phyloP scores from a whole-genome alignment of 1,284 basidiomycete species.

The Microbotryomycetes sp. region DNA sequence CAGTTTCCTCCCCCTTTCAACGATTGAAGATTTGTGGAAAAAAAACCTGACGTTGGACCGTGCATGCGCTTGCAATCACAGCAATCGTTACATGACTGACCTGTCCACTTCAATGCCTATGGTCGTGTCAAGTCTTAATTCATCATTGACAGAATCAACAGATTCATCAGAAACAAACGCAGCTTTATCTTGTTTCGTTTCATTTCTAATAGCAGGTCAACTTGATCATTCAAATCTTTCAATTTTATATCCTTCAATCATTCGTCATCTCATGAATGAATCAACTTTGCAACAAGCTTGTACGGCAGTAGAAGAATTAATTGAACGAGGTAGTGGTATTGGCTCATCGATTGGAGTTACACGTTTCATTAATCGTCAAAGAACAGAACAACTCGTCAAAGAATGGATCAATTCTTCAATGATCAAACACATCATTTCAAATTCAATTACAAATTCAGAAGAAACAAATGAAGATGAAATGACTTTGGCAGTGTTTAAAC shows the following conservation, averaged over 20 bases:
- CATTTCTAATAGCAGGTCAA: slow-evolving; percentile 30
- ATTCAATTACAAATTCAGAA: no score
- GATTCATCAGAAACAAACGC: slow-evolving; percentile 15
- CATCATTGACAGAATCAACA: slow-evolving; percentile 18
- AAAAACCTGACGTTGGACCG: no score
- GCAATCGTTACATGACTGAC: slow-evolving; percentile 27
- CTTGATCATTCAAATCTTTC: slow-evolving; percentile 23
- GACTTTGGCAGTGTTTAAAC: slow-evolving; percentile 25
- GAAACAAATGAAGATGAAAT: slow-evolving; percentile 25
- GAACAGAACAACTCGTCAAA: slow-evolving; percentile 21
- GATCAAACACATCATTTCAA: slow-evolving; percentile 1
- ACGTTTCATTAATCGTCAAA: slow-evolving; percentile 31
- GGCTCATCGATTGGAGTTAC: slow-evolving; percentile 18
- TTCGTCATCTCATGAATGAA: slow-evolving; percentile 22
- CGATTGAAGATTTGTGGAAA: no score
- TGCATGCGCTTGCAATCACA: no score
- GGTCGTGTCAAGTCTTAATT: slow-evolving; percentile 27
- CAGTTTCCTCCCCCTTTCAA: background rate
- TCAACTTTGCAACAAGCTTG: slow-evolving; percentile 22
- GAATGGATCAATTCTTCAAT: slow-evolving; percentile 20
- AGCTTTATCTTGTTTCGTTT: slow-evolving; percentile 23
- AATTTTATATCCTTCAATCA: slow-evolving; percentile 34
- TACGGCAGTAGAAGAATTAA: slow-evolving; percentile 34
- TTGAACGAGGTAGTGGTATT: slow-evolving; percentile 27
- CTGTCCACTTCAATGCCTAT: slow-evolving; percentile 28